Conservation (phyloP, 1,139 yeast genomes). For the Pichia inconspicua region DNA sequence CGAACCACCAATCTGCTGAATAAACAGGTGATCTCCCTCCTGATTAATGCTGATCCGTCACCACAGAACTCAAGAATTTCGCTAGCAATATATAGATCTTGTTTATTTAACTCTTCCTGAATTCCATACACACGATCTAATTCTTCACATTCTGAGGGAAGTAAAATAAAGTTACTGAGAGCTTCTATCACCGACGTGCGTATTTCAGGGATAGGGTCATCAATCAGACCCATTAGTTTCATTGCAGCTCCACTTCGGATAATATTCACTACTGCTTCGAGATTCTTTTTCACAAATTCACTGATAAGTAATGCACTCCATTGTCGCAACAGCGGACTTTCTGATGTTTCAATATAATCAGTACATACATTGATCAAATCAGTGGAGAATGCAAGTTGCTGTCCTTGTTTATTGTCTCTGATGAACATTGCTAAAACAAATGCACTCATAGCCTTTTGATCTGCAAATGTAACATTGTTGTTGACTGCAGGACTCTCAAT, state of each 20-base stretch:
- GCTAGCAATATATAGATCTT: slow-evolving; percentile 46
- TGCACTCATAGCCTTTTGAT: slow-evolving; percentile 94
- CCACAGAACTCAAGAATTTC: slow-evolving; percentile 46
- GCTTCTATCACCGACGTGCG: slow-evolving; percentile 78
- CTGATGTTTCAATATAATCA: slow-evolving; percentile 60
- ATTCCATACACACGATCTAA: slow-evolving; percentile 13
- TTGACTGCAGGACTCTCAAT: slow-evolving; percentile 29
- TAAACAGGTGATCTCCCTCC: slow-evolving; percentile 77
- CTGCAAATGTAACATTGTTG: slow-evolving; percentile 36
- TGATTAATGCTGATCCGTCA: slow-evolving; percentile 85
- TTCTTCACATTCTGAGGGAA: slow-evolving; percentile 40
- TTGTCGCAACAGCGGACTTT: slow-evolving; percentile 79
- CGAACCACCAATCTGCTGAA: slow-evolving; percentile 67
- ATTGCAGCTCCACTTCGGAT: slow-evolving; percentile 58
- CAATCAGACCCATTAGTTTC: slow-evolving; percentile 49
- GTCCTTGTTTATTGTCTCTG: slow-evolving; percentile 73
- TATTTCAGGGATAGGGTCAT: slow-evolving; percentile 93
- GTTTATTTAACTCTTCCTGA: slow-evolving; percentile 42
- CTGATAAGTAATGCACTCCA: slow-evolving; percentile 83
- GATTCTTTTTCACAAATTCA: slow-evolving; percentile 65
- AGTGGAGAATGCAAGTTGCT: slow-evolving; percentile 66
- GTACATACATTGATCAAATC: slow-evolving; percentile 67
- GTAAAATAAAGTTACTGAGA: slow-evolving; percentile 48
- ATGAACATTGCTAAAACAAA: slow-evolving; percentile 80
- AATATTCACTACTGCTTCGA: slow-evolving; percentile 70